phyloP scores from a whole-genome alignment of 441 rosid genomes.

The Gossypium gossypioides region DNA sequence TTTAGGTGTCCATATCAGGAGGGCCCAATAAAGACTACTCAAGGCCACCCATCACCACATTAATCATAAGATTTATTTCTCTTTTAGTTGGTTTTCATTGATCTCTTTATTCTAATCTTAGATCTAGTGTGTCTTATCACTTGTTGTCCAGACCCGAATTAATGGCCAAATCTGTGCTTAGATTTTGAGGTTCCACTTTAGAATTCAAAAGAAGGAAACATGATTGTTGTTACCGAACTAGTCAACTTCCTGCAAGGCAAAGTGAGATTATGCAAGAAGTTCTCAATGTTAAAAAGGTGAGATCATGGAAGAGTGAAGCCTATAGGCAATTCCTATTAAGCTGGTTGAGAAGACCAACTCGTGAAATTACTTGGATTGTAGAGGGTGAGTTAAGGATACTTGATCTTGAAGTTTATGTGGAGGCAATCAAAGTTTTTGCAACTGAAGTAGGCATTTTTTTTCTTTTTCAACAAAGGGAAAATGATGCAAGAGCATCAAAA shows the following conservation, averaged over 20 bases:
- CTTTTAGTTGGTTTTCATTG: neutral
- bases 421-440: neutral
- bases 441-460: neutral
- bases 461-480: neutral
- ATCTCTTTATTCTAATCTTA: neutral
- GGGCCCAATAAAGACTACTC: neutral
- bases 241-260: neutral
- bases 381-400: neutral
- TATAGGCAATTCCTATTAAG: neutral
- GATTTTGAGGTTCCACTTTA: neutral
- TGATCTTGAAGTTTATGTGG: neutral
- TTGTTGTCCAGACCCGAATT: neutral
- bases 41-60: neutral
- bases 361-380: neutral
- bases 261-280: neutral
- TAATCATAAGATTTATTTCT: neutral
- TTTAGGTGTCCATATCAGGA: neutral
- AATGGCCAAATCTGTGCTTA: neutral
- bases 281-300: neutral
- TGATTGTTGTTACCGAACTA: neutral
- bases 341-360: neutral
- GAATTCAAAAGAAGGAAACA: neutral
- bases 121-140: neutral
- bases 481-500: neutral
- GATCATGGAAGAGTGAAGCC: neutral